Base-by-base conservation (phyloP, 2,329 filamentous ascomycete species). In the Fusarium sublunatum region DNA sequence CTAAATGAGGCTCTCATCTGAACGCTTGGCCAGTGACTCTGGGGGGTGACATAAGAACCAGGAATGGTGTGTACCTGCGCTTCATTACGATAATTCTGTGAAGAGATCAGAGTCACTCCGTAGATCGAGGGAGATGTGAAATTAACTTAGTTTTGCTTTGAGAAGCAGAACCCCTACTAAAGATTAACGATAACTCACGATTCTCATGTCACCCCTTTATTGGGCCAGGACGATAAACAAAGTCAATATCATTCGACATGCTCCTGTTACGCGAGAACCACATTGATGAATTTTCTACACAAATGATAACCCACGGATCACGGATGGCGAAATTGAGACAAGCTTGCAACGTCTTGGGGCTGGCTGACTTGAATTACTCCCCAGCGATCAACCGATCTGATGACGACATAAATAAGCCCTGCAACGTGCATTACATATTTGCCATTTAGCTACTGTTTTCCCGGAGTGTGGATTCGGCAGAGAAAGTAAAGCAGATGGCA, bases 311-410 rank as follows among this genome's bases (percentile, higher is more conserved):
- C 48, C 49, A 43, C 53, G 53, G 40, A 53, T 46, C 47, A 42
- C 41, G 39, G 42, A 53, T 56, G 58, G 47, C 49, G 45, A 51
- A 53, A 60, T 56, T 56, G 65, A 60, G 64, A 69, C 39, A 59
- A 56, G 53, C 53, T 22, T 24, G 11, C 11, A 12, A 56, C 58
- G 54, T 69, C 67, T 67, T 50, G 58, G 53, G 40, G 54, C 53
- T 50, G 47, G 45, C 26, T 63, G 32, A 43, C 25, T 28, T 63
- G 57, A 45, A 64, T 68, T 41, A 45, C 53, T 51, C 41, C 29
- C 34, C 28, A 53, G 53, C 56, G 52, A 60, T 62, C 65, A 61
- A 57, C 49, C 58, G 60, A 64, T 51, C 36, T 47, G 31, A 53
- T 46, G 51, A 66, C 53, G 38, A 12, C 35, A 41, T 24, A 29